These are phyloP conservation scores for Planoprotostelium fungivorum DNA, from an alignment of 78 protist species.

Conservation along the genomic window DNA sequence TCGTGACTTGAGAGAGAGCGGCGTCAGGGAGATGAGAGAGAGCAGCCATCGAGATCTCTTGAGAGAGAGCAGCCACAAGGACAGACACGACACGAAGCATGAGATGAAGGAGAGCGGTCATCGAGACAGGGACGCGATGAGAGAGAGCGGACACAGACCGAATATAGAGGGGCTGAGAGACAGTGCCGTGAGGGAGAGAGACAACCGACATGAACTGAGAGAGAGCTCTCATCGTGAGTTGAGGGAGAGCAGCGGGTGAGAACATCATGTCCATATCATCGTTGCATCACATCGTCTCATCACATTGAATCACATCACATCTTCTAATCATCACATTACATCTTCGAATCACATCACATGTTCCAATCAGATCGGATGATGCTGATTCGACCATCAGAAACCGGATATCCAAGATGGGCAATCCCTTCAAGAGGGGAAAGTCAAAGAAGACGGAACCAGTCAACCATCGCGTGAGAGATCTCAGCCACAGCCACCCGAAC, in stretches of 20 bases:
- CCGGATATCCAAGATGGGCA: no score
- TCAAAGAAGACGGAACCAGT: not conserved
- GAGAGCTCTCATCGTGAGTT: no score
- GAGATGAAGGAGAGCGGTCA: no score
- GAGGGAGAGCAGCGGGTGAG: not conserved
- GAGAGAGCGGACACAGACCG: not conserved
- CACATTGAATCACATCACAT: no score
- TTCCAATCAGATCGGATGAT: no score
- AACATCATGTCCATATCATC: not conserved
- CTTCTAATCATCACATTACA: no score
- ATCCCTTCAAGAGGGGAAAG: not conserved
- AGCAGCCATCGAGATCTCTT: not conserved
- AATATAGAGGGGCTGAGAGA: no score
- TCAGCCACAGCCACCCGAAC: not conserved
- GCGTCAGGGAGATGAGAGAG: not conserved
- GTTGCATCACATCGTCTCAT: no score
- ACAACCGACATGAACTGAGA: no score
- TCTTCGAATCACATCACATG: no score
- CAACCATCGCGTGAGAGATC: not conserved
- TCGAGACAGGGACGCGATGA: not conserved
- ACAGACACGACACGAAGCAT: not conserved
- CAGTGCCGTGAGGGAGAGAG: not conserved
- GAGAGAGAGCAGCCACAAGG: not conserved
- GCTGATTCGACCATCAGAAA: no score
- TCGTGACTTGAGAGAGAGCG: not conserved